Evolutionary conservation across 805 yeast species (phyloP).

Genomic region (Lachancea quebecensis): DNA sequence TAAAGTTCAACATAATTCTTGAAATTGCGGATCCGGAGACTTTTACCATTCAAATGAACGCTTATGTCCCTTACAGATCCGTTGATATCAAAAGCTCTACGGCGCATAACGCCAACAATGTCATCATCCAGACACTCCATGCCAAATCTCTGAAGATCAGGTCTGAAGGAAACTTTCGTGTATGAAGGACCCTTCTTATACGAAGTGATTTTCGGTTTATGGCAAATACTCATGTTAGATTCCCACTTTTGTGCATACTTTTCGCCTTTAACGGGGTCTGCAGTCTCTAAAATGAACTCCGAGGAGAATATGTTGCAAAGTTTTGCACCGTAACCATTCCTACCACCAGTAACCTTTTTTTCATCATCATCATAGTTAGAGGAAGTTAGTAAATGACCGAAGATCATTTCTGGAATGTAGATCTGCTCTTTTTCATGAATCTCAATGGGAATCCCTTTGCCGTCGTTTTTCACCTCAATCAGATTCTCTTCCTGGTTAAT

Average conservation of each 20-base stretch:
- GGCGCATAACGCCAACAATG: constrained; percentile 70
- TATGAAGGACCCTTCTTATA: constrained; percentile 55
- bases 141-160: constrained; percentile 76
- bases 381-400: constrained; percentile 90
- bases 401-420: constrained; percentile 92
- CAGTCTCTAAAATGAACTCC: constrained; percentile 80
- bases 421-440: constrained; percentile 87
- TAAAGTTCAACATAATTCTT: constrained; percentile 86
- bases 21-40: constrained; percentile 64
- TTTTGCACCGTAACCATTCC: constrained; percentile 98
- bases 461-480: constrained; percentile 84
- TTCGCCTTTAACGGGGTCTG: constrained; percentile 58
- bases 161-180: constrained; percentile 81
- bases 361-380: constrained; percentile 94
- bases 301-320: constrained; percentile 93
- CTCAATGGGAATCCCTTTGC: constrained; percentile 91
- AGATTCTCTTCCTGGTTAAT: constrained; percentile 69
- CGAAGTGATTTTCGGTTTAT: constrained; percentile 63
- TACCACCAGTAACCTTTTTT: constrained; percentile 95
- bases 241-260: constrained; percentile 80
- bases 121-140: constrained; percentile 85
- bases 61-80: constrained; percentile 84
- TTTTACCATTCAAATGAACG: constrained; percentile 70
- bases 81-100: constrained; percentile 93
- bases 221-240: constrained; percentile 72